Percentiles rank a stretch among this genome's conserved stretches.
Conservation (phyloP, 2,329 filamentous ascomycete species). For the Fusarium miscanthi region DNA sequence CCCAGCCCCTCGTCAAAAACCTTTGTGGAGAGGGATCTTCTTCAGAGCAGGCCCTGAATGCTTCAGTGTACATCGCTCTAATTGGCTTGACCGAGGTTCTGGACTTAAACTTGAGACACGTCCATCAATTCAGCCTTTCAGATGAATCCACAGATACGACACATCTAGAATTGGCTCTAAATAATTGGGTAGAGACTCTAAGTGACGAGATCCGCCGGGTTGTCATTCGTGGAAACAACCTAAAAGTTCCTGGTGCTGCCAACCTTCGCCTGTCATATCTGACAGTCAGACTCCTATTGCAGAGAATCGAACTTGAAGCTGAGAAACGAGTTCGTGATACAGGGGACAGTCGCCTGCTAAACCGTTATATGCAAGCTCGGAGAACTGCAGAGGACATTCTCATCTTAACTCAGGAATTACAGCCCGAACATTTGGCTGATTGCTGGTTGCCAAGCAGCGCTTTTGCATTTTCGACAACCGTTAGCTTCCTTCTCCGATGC, state of each 20-base stretch:
- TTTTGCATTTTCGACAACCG: constrained; percentile 61
- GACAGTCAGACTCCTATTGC: constrained; percentile 58
- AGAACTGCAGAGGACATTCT: constrained; percentile 62
- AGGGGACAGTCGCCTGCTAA: constrained; percentile 41
- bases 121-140: constrained; percentile 50
- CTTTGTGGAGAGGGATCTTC: constrained; percentile 43
- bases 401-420: constrained; percentile 58
- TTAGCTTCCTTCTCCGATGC: constrained; percentile 62
- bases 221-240: constrained; percentile 55
- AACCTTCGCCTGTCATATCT: constrained; percentile 65
- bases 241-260: constrained; percentile 57
- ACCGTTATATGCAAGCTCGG: constrained; percentile 55
- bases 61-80: constrained; percentile 58
- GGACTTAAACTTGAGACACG: constrained; percentile 47
- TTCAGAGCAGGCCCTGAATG: constrained; percentile 39
- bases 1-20: constrained; percentile 53
- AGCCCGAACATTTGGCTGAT: constrained; percentile 55
- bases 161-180: constrained; percentile 53
- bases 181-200: constrained; percentile 59
- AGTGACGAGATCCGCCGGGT: constrained; percentile 52
- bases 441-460: constrained; percentile 63
- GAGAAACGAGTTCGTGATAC: constrained; percentile 45
- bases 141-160: constrained; percentile 42
- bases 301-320: constrained; percentile 59
- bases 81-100: constrained; percentile 56